Base-by-base conservation (phyloP, 257 asterid species). In the Anisodus acutangulus region DNA sequence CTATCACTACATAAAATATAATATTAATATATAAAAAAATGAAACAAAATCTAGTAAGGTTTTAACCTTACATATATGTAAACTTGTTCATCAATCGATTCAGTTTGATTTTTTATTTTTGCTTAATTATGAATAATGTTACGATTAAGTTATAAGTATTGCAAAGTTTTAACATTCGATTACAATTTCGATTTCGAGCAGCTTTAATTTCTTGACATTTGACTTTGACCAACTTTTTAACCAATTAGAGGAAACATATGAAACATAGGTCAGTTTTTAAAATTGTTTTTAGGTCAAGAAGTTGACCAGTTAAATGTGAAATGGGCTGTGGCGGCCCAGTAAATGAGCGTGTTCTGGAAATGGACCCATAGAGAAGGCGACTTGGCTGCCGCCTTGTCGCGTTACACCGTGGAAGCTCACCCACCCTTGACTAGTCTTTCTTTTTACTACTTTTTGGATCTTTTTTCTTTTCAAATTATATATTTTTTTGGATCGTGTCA, bases 241-340 rank as follows among this genome's bases (percentile, higher is more conserved):
- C 84, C 79, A 79, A 35, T 62, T 31, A 9, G 16, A 1, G 54
- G 12, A 17, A 81, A 22, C 84, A 41, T 17, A 67, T 69, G 76
- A 9, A 13, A 51, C 45, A 13, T 2, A 26, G 63, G 81, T 76
- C 7, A 76, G 2, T 76, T 12, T 22, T 74, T 9, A 19, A 45
- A 45, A n/a, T 31, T 5, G n/a, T 45, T 47, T 72, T 45, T 45
- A 41, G 59, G 55, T 5, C 12, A 63, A 10, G 10, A 8, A 26
- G 85, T 19, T 87, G 81, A 84, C 84, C 80, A 5, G 6, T n/a
- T 64, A 49, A 41, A 15, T 35, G 39, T 35, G 51, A 41, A 31
- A 31, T 31, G 35, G 35, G 35, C 35, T 31, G 35, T 31, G 35
- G 35, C 35, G 35, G 35, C 2, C 35, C 35, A 31, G 35, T 31